Evolutionary conservation across 331 rosid species (phyloP).

Genomic region (Phaseolus coccineus): DNA sequence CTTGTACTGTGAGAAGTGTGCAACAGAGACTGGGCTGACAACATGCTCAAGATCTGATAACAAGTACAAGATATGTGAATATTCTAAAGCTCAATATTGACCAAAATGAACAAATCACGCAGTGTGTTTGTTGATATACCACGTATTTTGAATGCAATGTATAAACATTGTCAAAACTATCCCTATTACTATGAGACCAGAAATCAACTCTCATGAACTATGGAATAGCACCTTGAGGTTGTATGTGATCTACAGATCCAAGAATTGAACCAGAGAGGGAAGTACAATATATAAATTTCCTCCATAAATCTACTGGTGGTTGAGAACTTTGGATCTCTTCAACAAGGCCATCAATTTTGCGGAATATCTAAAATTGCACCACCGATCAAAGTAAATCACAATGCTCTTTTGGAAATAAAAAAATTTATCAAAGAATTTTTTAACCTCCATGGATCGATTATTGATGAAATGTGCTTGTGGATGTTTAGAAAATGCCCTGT

Average conservation of each 20-base stretch:
- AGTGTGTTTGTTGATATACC: constrained; percentile 2
- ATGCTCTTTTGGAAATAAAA: constrained; percentile 24
- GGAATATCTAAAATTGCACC: constrained; percentile 70
- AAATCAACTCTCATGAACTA: constrained; percentile 30
- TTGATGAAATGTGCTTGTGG: constrained; percentile 64
- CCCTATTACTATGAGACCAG: constrained; percentile 31
- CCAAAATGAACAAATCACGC: constrained; percentile 34
- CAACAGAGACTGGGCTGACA: constrained; percentile 85
- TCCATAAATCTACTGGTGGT: constrained; percentile 94
- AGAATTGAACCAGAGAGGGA: constrained; percentile 87
- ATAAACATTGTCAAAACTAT: constrained; percentile 39
- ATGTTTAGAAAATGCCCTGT: constrained; percentile 56
- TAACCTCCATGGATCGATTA: constrained; percentile 94
- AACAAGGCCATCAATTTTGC: constrained; percentile 85
- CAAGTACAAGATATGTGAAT: constrained; percentile 47
- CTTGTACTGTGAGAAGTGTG: constrained; percentile 94
- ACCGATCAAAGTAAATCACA: constrained; percentile 41
- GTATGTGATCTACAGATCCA: constrained; percentile 93
- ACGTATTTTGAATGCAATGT: constrained; percentile 34
- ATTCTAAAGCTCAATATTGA: constrained; percentile 39
- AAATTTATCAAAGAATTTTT: constrained; percentile 28
- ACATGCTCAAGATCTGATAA: constrained; percentile 80
- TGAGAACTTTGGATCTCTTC: constrained; percentile 89
- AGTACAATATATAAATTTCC: constrained; percentile 92
- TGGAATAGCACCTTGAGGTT: constrained; percentile 83